Evolutionary conservation across 306 rosid genomes (phyloP).

Genomic region (Argentina anserina): DNA sequence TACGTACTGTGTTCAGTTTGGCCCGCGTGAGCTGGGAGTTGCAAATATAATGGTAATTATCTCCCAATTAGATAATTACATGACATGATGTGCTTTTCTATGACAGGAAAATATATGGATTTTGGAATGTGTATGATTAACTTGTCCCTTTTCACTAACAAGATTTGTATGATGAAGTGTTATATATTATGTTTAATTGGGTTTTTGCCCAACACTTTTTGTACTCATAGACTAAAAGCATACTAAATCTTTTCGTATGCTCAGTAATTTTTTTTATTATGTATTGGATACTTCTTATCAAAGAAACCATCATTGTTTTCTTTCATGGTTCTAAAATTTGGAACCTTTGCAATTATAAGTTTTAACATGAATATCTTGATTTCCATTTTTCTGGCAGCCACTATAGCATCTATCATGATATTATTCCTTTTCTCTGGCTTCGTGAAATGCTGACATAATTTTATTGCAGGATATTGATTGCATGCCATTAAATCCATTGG

Average conservation of each 20-base stretch:
- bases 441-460: constrained; percentile 15
- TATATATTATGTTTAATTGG: neutral
- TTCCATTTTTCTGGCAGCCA: neutral
- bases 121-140: neutral
- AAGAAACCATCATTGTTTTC: neutral
- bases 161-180: neutral
- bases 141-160: neutral
- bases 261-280: neutral
- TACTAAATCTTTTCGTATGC: neutral
- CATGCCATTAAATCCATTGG: constrained; percentile 81
- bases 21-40: constrained; percentile 73
- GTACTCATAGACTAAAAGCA: neutral
- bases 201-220: neutral
- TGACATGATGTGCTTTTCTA: neutral
- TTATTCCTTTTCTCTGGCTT: constrained; percentile 15
- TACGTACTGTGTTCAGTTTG: constrained; percentile 78
- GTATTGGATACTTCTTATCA: neutral
- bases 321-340: neutral
- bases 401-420: too few species aligned
- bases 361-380: neutral
- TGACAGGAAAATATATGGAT: neutral
- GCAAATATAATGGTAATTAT: constrained; percentile 69
- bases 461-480: constrained; percentile 83
- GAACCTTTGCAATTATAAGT: neutral
- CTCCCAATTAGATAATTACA: constrained; percentile 11